phyloP scores from a whole-genome alignment of 345 rosid genomes.

The Eucalyptus cladocalyx region DNA sequence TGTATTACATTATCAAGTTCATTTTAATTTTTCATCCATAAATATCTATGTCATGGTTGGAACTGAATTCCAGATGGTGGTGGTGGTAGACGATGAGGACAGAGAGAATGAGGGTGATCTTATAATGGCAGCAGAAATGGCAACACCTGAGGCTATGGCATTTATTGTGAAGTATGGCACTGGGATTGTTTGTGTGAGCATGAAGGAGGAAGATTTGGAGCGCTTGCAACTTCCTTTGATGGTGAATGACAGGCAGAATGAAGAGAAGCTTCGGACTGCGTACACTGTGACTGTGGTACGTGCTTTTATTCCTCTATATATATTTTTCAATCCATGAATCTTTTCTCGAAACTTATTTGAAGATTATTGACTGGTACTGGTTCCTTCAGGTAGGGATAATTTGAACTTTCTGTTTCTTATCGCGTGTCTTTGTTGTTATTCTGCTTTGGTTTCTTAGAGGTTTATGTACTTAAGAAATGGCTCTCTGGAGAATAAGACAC shows the following conservation, averaged over 20 bases:
- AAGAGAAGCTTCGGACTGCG: slow-evolving; percentile 78
- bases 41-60: background rate
- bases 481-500: background rate
- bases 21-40: background rate
- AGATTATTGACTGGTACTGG: background rate
- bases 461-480: background rate
- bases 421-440: background rate
- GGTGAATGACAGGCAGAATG: slow-evolving; percentile 73
- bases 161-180: slow-evolving; percentile 88
- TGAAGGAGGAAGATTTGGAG: slow-evolving; percentile 70
- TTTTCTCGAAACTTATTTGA: background rate
- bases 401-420: background rate
- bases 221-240: slow-evolving; percentile 79
- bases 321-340: background rate
- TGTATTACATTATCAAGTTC: background rate
- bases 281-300: slow-evolving; percentile 92
- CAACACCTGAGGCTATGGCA: slow-evolving; percentile 93
- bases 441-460: background rate
- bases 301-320: background rate
- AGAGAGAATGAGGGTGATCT: slow-evolving; percentile 95
- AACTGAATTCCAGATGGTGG: slow-evolving; percentile 52
- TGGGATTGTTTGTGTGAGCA: slow-evolving; percentile 87
- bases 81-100: slow-evolving; percentile 93
- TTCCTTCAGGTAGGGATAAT: background rate
- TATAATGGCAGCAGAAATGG: slow-evolving; percentile 78